Conservation (phyloP, 768 basidiomycete species). For the Porpolomopsis calyptriformis region DNA sequence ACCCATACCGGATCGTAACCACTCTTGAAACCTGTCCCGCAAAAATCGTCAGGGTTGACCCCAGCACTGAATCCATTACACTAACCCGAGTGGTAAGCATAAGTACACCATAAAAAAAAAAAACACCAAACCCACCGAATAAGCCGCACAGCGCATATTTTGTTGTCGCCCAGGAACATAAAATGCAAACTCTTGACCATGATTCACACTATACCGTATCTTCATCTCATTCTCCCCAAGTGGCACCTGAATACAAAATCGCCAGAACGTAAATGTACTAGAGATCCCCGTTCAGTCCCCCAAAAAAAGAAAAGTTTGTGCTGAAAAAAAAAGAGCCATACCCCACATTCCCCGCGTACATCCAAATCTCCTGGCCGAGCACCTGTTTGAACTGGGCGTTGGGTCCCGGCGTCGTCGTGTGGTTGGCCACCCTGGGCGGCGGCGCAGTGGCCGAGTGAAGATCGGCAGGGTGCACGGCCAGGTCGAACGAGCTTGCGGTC, state of each 20-base stretch:
- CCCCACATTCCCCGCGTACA: conserved; percentile 50
- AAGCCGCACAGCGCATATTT: conserved; percentile 86
- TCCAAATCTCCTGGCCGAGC: conserved; percentile 62
- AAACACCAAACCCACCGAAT: conserved; percentile 48
- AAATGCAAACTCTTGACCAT: conserved; percentile 67
- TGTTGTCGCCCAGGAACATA: conserved; percentile 69
- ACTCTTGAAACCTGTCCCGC: conserved; percentile 64
- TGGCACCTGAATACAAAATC: conserved; percentile 80
- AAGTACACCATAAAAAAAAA: background rate
- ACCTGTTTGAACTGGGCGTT: conserved; percentile 33
- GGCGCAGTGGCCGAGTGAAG: conserved; percentile 43
- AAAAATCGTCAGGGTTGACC: conserved; percentile 80
- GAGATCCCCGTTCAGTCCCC: no score
- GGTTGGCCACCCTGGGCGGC: conserved; percentile 12
- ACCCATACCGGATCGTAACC: conserved; percentile 92
- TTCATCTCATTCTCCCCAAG: conserved; percentile 60
- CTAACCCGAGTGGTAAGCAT: conserved; percentile 25
- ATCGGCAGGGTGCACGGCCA: conserved; percentile 67
- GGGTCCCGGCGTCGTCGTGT: conserved; percentile 19
- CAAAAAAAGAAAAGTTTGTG: background rate
- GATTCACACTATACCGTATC: conserved; percentile 74
- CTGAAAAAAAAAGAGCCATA: conserved; percentile 17
- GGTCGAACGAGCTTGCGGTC: conserved; percentile 34
- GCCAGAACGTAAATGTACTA: conserved; percentile 89
- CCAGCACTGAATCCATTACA: conserved; percentile 88